A percentile compares a stretch with the other conserved stretches of the same genome.
phyloP scores from a whole-genome alignment of 257 asterid species.

The Nicotiana sylvestris region DNA sequence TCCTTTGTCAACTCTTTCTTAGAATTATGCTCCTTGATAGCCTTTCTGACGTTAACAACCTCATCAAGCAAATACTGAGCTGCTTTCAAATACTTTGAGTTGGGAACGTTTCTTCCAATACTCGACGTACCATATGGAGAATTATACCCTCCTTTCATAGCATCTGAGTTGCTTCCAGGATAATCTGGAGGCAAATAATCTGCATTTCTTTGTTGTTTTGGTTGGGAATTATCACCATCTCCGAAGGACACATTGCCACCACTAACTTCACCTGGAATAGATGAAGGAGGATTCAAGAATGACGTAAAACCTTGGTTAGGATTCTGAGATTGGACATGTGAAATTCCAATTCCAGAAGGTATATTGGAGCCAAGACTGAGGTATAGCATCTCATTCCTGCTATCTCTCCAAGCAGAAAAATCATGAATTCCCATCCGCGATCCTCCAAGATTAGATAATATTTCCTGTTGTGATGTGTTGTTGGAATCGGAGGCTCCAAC shows the following conservation, averaged over 20 bases:
- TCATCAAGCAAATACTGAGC: slow-evolving; percentile 76
- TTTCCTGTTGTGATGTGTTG: slow-evolving; percentile 38
- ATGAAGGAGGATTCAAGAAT: slow-evolving; percentile 25
- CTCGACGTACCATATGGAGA: slow-evolving; percentile 41
- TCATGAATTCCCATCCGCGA: slow-evolving; percentile 33
- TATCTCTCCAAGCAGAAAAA: slow-evolving; percentile 46
- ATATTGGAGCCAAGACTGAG: slow-evolving; percentile 66
- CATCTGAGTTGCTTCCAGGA: slow-evolving; percentile 27
- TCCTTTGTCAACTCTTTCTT: slow-evolving; percentile 35
- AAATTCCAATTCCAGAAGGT: slow-evolving; percentile 41
- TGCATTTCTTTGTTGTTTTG: slow-evolving; percentile 33
- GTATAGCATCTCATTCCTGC: slow-evolving; percentile 42
- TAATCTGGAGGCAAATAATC: slow-evolving; percentile 32
- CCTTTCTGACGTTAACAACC: slow-evolving; percentile 69
- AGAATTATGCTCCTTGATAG: slow-evolving; percentile 40
- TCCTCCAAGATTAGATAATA: slow-evolving; percentile 43
- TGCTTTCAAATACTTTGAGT: slow-evolving; percentile 70
- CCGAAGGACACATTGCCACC: slow-evolving; percentile 36
- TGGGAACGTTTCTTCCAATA: slow-evolving; percentile 40
- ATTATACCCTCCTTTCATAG: slow-evolving; percentile 24
- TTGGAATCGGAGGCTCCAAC: slow-evolving; percentile 36
- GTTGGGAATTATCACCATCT: slow-evolving; percentile 34
- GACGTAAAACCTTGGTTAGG: slow-evolving; percentile 37
- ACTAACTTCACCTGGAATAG: slow-evolving; percentile 30
- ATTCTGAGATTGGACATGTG: slow-evolving; percentile 40